A percentile compares a stretch with the other conserved stretches of the same genome.
Evolutionary conservation across 345 rosid species (phyloP).

Genomic region (Eutrema japonicum): DNA sequence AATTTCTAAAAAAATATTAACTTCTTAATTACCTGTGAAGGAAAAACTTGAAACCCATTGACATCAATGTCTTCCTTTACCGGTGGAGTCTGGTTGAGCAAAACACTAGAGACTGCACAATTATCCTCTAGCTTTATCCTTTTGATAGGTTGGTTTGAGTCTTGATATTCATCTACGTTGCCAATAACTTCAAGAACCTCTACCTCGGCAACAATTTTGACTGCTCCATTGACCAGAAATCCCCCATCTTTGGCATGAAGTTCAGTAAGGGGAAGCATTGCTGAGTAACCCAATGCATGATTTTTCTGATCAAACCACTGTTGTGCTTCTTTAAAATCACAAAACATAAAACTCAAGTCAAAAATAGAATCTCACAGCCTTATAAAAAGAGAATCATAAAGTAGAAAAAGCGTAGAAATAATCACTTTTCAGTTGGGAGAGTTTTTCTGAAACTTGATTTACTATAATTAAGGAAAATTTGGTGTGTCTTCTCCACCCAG

Average conservation of each 20-base stretch:
- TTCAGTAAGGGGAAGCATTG: background rate
- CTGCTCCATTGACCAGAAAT: constrained; percentile 54
- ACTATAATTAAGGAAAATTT: background rate
- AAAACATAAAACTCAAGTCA: background rate
- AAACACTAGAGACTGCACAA: too few relatives aligned
- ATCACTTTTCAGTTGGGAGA: background rate
- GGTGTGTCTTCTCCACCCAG: constrained; percentile 77
- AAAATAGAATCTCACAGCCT: too few relatives aligned
- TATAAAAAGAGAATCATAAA: too few relatives aligned
- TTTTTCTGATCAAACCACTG: background rate
- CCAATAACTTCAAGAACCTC: constrained; percentile 20
- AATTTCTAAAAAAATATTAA: too few relatives aligned
- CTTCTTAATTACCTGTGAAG: too few relatives aligned
- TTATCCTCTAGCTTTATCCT: too few relatives aligned
- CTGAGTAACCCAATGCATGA: background rate
- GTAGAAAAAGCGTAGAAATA: background rate
- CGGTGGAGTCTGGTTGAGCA: too few relatives aligned
- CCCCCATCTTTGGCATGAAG: background rate
- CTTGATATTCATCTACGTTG: background rate
- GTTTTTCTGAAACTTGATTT: background rate
- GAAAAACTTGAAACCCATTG: too few relatives aligned
- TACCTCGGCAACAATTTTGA: constrained; percentile 71
- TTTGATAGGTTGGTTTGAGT: too few relatives aligned
- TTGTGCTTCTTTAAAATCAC: background rate
- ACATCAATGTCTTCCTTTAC: too few relatives aligned